Evolutionary conservation across 768 basidiomycete genomes (phyloP), one percentile per base, ranked within the genome.

Genomic region (Panaeolus cyanescens): DNA sequence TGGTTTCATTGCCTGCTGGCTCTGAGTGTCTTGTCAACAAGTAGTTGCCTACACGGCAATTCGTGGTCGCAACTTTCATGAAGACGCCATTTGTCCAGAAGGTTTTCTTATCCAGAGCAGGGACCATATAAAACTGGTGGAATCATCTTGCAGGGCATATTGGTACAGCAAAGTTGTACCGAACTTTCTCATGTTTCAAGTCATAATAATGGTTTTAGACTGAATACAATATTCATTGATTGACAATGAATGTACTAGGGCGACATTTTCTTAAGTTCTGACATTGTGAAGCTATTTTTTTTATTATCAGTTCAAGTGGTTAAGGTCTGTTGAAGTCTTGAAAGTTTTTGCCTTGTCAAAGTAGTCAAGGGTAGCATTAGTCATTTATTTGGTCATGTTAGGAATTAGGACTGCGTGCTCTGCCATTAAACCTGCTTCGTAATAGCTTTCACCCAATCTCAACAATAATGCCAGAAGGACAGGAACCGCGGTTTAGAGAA

Each of bases 381-480:
- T n/a, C n/a, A n/a, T n/a, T n/a, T n/a, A n/a, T n/a, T n/a, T n/a
- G n/a, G n/a, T n/a, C n/a, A n/a, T n/a, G n/a, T n/a, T n/a, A n/a
- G n/a, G n/a, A n/a, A n/a, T n/a, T n/a, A n/a, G n/a, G n/a, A n/a
- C 53, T 9, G 64, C 56, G 59, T 55, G 55, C 62, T 54, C 56
- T 56, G 62, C 64, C 56, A 63, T n/a, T n/a, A 62, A 65, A 64
- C 32, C 32, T 57, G 58, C 66, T 68, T 81, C 78, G 80, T 80
- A 80, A 80, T 78, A 60, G 65, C 69, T 78, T 74, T 76, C 76
- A 80, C 78, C 67, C 73, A 80, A 79, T 75, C 75, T 73, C 68
- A 71, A 70, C 63, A 65, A 57, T 64, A 67, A 88, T 89, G 86
- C 79, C 81, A 37, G 77, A 79, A 69, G 75, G 74, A 64, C 79